Conservation (phyloP, 2,329 filamentous ascomycete genomes). For the Phaeosphaeria sp. region DNA sequence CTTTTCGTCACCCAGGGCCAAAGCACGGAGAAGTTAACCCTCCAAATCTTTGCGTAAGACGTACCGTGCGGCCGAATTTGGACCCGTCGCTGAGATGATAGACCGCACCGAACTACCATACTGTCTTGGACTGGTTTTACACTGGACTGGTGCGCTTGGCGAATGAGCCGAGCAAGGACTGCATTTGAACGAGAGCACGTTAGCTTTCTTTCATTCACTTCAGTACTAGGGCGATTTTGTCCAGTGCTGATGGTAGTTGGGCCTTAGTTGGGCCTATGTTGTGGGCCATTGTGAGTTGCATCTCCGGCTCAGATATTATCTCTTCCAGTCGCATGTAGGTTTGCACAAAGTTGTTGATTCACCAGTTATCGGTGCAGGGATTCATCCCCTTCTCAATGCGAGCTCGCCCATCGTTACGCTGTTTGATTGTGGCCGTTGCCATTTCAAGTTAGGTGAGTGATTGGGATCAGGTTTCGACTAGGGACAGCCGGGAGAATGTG, state of each 20-base stretch:
- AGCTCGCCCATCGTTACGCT: slow-evolving; percentile 2
- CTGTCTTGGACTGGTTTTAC: slow-evolving; percentile 7
- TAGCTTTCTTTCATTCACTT: slow-evolving; percentile 10
- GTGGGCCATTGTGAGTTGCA: slow-evolving; percentile 1
- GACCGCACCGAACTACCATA: slow-evolving; percentile 3
- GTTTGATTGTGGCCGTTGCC: slow-evolving; percentile 1
- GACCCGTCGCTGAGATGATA: slow-evolving; percentile 1
- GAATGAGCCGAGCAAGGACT: background rate
- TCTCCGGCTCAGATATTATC: slow-evolving; percentile 1
- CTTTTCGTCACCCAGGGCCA: background rate
- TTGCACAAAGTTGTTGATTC: slow-evolving; percentile 1
- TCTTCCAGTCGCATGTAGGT: slow-evolving; percentile 2
- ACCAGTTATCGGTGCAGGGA: slow-evolving; percentile 5
- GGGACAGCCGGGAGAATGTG: background rate
- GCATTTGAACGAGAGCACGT: slow-evolving; percentile 4
- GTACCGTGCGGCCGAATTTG: slow-evolving; percentile 10
- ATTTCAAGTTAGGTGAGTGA: background rate
- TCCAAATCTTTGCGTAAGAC: background rate
- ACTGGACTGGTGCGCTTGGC: slow-evolving; percentile 7
- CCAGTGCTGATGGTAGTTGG: background rate
- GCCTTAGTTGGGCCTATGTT: background rate
- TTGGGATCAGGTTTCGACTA: slow-evolving; percentile 1
- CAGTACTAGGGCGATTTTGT: background rate
- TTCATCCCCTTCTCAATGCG: slow-evolving; percentile 3
- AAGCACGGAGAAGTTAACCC: background rate